Conservation (phyloP, 495 filamentous ascomycete genomes). For the Penicillium turbatum region DNA sequence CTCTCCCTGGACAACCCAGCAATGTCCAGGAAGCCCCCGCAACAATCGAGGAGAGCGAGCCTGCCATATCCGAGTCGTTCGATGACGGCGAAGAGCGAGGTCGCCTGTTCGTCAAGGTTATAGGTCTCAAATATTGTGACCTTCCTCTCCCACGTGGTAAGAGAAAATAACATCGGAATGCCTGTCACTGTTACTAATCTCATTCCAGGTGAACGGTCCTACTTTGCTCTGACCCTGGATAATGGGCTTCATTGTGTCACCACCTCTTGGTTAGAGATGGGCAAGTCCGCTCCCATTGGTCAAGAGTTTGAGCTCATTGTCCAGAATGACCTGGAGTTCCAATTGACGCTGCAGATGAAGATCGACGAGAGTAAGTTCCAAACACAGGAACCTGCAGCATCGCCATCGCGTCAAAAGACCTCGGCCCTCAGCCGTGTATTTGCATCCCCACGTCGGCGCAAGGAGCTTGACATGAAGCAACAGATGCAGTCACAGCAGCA, state of each 20-base stretch:
- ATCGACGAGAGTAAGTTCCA: constrained; percentile 65
- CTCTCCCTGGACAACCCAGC: constrained; percentile 83
- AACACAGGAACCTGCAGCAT: constrained; percentile 45
- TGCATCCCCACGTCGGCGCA: constrained; percentile 89
- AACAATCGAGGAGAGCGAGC: constrained; percentile 57
- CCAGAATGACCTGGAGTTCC: constrained; percentile 93
- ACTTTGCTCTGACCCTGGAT: constrained; percentile 91
- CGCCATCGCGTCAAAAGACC: constrained; percentile 63
- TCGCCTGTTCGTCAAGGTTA: constrained; percentile 94
- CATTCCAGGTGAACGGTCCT: constrained; percentile 70
- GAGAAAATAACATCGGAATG: constrained; percentile 23
- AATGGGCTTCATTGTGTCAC: constrained; percentile 98
- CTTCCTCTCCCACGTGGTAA: constrained; percentile 86
- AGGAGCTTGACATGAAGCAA: constrained; percentile 80
- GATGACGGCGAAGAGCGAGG: constrained; percentile 85
- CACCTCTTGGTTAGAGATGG: constrained; percentile 90
- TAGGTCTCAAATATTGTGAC: constrained; percentile 92
- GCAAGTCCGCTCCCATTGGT: constrained; percentile 88
- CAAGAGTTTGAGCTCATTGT: constrained; percentile 98
- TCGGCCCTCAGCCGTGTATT: constrained; percentile 90
- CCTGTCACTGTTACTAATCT: constrained; percentile 23
- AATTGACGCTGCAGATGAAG: constrained; percentile 93
- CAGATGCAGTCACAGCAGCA: constrained; percentile 71
- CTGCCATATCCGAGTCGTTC: constrained; percentile 48
- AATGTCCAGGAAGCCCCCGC: constrained; percentile 61